These are phyloP conservation scores for Fusarium irregulare DNA, from an alignment of 2,329 filamentous ascomycete species.

Conservation along the genomic window DNA sequence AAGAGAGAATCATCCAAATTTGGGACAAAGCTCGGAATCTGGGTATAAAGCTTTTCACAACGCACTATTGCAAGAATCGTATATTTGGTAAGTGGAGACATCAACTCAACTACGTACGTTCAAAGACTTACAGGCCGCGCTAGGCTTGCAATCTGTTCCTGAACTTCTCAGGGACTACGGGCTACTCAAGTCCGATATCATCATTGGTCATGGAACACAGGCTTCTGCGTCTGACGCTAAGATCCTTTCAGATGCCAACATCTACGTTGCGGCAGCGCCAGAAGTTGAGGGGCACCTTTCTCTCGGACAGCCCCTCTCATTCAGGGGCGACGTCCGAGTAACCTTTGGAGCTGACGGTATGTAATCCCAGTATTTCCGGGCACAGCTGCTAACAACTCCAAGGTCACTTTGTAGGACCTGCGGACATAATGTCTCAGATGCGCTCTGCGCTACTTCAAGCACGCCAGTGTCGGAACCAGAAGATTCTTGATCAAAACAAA, in stretches of 20 bases:
- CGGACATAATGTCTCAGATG: not conserved
- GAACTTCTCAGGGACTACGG: not conserved
- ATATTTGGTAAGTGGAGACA: constrained; percentile 4
- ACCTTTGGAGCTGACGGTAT: not conserved
- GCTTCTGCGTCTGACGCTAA: not conserved
- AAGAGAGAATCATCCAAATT: not conserved
- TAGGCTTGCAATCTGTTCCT: not conserved
- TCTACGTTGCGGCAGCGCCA: not conserved
- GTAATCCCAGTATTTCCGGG: not conserved
- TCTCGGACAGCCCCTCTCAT: not conserved
- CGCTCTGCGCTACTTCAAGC: not conserved
- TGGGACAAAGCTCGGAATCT: not conserved
- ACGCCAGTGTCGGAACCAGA: not conserved
- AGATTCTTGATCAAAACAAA: not conserved
- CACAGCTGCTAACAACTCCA: not conserved
- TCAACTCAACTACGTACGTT: not conserved
- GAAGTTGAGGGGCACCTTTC: not conserved
- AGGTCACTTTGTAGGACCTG: not conserved
- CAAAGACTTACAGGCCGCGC: not conserved
- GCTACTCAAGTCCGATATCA: not conserved
- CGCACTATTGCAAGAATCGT: constrained; percentile 19
- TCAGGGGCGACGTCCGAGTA: not conserved
- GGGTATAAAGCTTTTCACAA: constrained; percentile 16
- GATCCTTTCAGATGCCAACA: not conserved
- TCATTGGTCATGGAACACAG: not conserved